A percentile compares a stretch with the other conserved stretches of the same genome.
phyloP scores from a whole-genome alignment of 129 eudicot genomes.

The Deinandra increscens region DNA sequence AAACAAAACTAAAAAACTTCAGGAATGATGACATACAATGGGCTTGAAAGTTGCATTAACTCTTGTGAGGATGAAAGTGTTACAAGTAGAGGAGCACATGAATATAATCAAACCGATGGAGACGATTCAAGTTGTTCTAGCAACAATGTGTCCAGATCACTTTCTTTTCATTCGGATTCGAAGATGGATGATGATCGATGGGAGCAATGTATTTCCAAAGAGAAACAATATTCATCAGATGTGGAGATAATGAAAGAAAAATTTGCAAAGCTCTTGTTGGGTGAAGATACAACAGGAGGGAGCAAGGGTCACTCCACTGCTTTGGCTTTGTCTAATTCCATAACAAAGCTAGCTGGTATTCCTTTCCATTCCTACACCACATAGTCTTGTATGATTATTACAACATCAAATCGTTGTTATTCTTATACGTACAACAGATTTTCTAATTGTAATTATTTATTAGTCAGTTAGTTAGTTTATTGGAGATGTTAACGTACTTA shows the following conservation, averaged over 20 bases:
- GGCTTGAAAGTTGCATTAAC: conserved; percentile 77
- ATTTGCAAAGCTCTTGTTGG: conserved; percentile 82
- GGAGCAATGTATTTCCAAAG: conserved; percentile 38
- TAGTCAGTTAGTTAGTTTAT: too few relatives aligned
- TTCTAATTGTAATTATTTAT: too few relatives aligned
- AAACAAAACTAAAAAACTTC: conserved; percentile 27
- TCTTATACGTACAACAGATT: too few relatives aligned
- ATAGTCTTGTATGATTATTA: too few relatives aligned
- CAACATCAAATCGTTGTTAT: too few relatives aligned
- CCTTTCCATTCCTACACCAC: background rate
- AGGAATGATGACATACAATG: conserved; percentile 87
- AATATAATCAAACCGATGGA: conserved; percentile 53
- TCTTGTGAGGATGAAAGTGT: conserved; percentile 57
- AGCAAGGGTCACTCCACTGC: conserved; percentile 66
- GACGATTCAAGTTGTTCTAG: conserved; percentile 81
- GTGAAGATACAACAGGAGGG: conserved; percentile 92
- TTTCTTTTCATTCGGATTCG: conserved; percentile 59
- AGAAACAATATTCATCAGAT: conserved; percentile 54
- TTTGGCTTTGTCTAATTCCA: conserved; percentile 77
- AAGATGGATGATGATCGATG: conserved; percentile 71
- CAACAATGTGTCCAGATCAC: conserved; percentile 60
- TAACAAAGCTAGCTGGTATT: conserved; percentile 84
- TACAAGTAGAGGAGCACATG: conserved; percentile 63
- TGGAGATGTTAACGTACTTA: too few relatives aligned
- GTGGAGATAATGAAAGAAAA: conserved; percentile 71